Percentiles rank a stretch among this genome's conserved stretches.
phyloP scores from a whole-genome alignment of 2,329 filamentous ascomycete genomes.

The Sporothrix dimorphospora region DNA sequence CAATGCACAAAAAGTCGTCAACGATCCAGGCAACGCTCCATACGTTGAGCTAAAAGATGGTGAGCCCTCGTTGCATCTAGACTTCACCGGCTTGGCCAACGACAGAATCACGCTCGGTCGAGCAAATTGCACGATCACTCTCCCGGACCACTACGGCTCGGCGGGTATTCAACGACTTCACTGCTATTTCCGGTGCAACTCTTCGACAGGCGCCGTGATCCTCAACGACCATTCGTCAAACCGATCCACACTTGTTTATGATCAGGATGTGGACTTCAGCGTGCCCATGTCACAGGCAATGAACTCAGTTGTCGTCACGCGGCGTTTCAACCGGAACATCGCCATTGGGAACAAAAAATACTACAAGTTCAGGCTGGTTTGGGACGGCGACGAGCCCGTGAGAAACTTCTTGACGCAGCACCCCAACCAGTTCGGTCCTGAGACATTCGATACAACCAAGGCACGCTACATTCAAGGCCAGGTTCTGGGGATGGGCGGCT shows the following conservation, averaged over 20 bases:
- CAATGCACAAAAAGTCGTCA: not conserved
- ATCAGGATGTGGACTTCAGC: constrained; percentile 31
- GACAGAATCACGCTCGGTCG: constrained; percentile 33
- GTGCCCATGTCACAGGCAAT: constrained; percentile 33
- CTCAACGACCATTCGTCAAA: constrained; percentile 36
- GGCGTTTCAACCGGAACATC: constrained; percentile 37
- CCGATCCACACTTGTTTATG: constrained; percentile 35
- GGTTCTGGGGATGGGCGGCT: constrained; percentile 37
- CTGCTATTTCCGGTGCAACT: constrained; percentile 36
- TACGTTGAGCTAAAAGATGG: not conserved
- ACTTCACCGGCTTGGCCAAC: constrained; percentile 31
- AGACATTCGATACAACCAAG: constrained; percentile 4
- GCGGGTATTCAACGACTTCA: constrained; percentile 36
- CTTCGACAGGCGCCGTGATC: constrained; percentile 37
- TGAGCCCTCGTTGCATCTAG: not conserved
- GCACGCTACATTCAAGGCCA: constrained; percentile 36
- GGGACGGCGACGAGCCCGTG: constrained; percentile 34
- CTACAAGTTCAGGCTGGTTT: constrained; percentile 38
- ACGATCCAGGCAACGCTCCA: not conserved
- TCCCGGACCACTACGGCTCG: constrained; percentile 34
- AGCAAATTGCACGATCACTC: constrained; percentile 33
- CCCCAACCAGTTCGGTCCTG: constrained; percentile 20
- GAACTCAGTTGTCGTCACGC: constrained; percentile 37
- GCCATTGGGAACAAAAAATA: constrained; percentile 35
- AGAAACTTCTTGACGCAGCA: constrained; percentile 26